Base-by-base conservation (phyloP, 208 protist genomes). In the Acanthamoeba divionensis region DNA sequence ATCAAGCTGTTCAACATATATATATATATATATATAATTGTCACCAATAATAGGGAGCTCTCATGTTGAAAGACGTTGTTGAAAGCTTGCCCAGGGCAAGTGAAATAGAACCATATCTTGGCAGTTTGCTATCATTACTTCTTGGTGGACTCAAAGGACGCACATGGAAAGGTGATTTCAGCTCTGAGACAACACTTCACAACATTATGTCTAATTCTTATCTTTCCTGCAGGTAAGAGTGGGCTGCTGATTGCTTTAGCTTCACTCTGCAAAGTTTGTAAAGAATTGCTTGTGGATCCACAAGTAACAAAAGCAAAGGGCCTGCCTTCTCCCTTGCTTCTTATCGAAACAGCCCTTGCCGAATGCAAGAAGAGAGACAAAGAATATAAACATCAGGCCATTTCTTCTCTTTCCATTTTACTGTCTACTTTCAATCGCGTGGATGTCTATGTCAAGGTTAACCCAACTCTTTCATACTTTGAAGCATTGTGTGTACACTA, bases 311-410 rank as follows among this genome's bases (percentile, higher is more conserved):
- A n/a, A 38, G 38, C 21, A 65, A 29, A 57, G 55, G 41, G 44
- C 41, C 52, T 93, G 21, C 91, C 86, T 15, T 33, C 41, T 8
- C 26, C 79, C 21, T 4, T 6, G 1, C 90, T 90, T 66, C 33
- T 93, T 1, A 18, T 91, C 29, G 33, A 31, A 7, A 54, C 63
- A 1, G 79, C 89, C 31, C 63, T 93, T n/a, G 47, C 62, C 31
- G 92, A 93, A 50, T 92, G 92, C 75, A 93, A 93, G 65, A 93
- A 93, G 89, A 73, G 75, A 31, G 89, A 93, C 80, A 79, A 90
- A 48, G 89, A 91, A 29, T 93, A 93, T 26, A 93, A 93, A 65
- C 85, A 83, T 48, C 85, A 92, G 45, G 89, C 89, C 45, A 60
- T 93, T 26, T n/a, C 48, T 2, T 86, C 82, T 44, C 26, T 93